phyloP scores from a whole-genome alignment of 352 stramenopile species.

The Hyphochytrium catenoides region DNA sequence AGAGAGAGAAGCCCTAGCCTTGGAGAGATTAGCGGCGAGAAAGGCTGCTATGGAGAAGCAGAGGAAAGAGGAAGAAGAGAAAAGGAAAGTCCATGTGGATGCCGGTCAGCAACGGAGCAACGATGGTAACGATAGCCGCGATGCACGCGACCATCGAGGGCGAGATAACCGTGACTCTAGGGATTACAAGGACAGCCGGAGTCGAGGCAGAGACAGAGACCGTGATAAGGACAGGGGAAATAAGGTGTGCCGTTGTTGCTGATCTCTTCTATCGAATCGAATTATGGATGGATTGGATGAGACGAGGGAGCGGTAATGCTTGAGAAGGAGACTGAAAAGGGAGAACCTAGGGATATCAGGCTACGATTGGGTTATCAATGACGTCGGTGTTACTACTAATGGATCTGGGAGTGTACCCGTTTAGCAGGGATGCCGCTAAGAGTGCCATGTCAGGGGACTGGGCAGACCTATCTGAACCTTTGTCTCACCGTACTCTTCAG shows the following conservation, averaged over 20 bases:
- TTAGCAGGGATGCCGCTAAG: no score
- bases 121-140: conserved; percentile 13
- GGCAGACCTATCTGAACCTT: conserved; percentile 1
- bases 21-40: no score
- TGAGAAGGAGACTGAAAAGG: no score
- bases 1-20: conserved; percentile 40
- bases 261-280: no score
- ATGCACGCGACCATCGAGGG: not conserved
- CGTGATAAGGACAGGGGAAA: not conserved
- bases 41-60: conserved; percentile 45
- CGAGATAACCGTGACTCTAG: not conserved
- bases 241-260: conserved; percentile 1
- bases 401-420: no score
- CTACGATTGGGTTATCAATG: no score
- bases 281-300: no score
- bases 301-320: no score
- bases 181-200: not conserved
- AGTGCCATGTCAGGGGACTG: conserved; percentile 6
- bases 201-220: not conserved
- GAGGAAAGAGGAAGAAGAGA: conserved; percentile 25
- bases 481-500: conserved; percentile 1
- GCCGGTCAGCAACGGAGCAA: conserved; percentile 28
- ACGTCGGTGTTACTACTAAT: no score
- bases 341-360: no score
- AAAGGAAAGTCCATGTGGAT: conserved; percentile 23